phyloP scores from a whole-genome alignment of 306 rosid genomes.

The Malus sylvestris region DNA sequence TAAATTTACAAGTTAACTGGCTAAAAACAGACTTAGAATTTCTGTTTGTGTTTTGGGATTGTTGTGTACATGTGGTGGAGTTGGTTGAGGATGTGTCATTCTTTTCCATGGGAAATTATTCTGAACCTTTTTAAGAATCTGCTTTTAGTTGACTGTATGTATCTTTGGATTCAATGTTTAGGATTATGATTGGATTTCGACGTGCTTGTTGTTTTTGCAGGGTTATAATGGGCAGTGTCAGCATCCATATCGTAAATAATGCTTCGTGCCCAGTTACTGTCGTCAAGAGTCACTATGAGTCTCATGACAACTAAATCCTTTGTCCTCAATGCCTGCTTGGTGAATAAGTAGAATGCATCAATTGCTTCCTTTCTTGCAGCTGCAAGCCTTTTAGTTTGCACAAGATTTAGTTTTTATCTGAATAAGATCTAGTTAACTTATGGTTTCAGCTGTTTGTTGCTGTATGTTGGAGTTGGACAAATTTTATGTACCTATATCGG shows the following conservation, averaged over 20 bases:
- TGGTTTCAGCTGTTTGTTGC: not conserved
- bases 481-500: not conserved
- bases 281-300: slow-evolving; percentile 34
- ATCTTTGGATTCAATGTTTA: not conserved
- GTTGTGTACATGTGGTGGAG: not conserved
- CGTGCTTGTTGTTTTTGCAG: slow-evolving; percentile 28
- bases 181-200: slow-evolving; percentile 18
- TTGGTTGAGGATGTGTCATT: not conserved
- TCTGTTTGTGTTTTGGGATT: not conserved
- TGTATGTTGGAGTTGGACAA: not conserved
- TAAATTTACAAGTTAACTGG: not conserved
- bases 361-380: not conserved
- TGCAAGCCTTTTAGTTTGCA: not conserved
- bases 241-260: slow-evolving; percentile 68
- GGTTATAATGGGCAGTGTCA: slow-evolving; percentile 81
- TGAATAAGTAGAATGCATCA: slow-evolving; percentile 14
- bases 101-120: not conserved
- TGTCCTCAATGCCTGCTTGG: not conserved
- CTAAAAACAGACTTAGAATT: not conserved
- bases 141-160: not conserved
- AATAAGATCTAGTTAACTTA: not conserved
- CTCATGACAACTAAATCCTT: not conserved
- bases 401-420: not conserved
- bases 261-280: slow-evolving; percentile 73
- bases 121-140: too few species aligned